Evolutionary conservation across 139 green algal genomes (phyloP).

Genomic region (Astrephomene gubernaculifera): DNA sequence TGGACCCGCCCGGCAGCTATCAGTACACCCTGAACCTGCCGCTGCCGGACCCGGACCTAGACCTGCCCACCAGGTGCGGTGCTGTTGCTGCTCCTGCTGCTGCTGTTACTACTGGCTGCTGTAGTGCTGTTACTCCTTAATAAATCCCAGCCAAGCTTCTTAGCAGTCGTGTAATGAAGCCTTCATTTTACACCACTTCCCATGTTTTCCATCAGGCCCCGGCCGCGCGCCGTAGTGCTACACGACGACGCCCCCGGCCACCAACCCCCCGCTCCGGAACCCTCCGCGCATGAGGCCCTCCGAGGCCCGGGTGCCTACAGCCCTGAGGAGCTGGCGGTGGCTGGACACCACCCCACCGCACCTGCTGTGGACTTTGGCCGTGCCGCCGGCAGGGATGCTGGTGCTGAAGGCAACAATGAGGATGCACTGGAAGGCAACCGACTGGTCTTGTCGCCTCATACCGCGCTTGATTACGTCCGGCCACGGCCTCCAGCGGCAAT

Average conservation of each 20-base stretch:
- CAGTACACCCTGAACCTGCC: slow-evolving; percentile 38
- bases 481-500: background rate
- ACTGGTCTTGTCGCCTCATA: slow-evolving; percentile 27
- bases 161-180: no score
- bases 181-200: background rate
- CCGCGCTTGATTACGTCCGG: slow-evolving; percentile 21
- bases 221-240: background rate
- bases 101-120: no score
- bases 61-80: slow-evolving; percentile 20
- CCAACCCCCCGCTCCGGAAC: slow-evolving; percentile 7
- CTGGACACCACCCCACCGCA: background rate
- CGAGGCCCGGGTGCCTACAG: slow-evolving; percentile 24
- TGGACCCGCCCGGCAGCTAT: slow-evolving; percentile 17
- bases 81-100: no score
- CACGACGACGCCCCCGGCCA: background rate
- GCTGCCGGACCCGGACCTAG: slow-evolving; percentile 47
- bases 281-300: background rate
- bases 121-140: no score
- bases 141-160: no score
- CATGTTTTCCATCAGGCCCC: background rate
- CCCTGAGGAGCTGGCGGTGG: slow-evolving; percentile 2
- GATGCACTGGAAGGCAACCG: slow-evolving; percentile 43
- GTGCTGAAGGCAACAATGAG: slow-evolving; percentile 1
- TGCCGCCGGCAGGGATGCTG: background rate
- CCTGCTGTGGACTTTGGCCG: slow-evolving; percentile 17